Conservation (phyloP, 129 eudicot genomes). For the Arctium lappa region DNA sequence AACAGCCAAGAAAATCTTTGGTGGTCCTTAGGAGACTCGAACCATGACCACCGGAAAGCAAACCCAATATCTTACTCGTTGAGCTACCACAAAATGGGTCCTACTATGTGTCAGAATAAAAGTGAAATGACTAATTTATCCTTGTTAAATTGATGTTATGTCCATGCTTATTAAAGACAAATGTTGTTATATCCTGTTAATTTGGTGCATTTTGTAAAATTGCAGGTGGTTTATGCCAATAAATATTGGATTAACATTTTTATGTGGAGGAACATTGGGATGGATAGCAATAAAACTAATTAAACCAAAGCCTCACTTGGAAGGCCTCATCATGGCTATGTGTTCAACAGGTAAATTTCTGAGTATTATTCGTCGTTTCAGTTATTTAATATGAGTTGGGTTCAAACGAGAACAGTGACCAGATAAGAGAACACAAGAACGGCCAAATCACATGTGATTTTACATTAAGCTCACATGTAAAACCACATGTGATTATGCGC, state of each 20-base stretch:
- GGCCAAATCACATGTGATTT: too few relatives aligned
- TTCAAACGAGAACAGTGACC: too few relatives aligned
- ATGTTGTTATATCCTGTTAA: background rate
- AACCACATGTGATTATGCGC: too few relatives aligned
- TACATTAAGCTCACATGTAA: too few relatives aligned
- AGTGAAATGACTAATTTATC: background rate
- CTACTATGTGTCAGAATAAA: background rate
- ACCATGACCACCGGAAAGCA: too few relatives aligned
- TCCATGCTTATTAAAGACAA: background rate
- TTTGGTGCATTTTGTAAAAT: background rate
- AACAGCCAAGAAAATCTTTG: too few relatives aligned
- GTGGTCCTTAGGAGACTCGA: too few relatives aligned
- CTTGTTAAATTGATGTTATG: background rate
- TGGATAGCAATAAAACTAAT: conserved; percentile 63
- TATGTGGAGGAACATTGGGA: conserved; percentile 65
- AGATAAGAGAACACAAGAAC: too few relatives aligned
- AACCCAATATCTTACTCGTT: background rate
- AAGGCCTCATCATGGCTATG: conserved; percentile 60
- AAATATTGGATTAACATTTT: conserved; percentile 58
- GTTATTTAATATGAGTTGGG: background rate
- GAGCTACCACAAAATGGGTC: background rate
- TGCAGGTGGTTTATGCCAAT: conserved; percentile 94
- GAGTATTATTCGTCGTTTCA: background rate
- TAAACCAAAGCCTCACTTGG: conserved; percentile 61
- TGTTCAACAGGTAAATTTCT: conserved; percentile 49